Evolutionary conservation across 495 filamentous ascomycete species (phyloP).

Genomic region (Viridothelium virens): DNA sequence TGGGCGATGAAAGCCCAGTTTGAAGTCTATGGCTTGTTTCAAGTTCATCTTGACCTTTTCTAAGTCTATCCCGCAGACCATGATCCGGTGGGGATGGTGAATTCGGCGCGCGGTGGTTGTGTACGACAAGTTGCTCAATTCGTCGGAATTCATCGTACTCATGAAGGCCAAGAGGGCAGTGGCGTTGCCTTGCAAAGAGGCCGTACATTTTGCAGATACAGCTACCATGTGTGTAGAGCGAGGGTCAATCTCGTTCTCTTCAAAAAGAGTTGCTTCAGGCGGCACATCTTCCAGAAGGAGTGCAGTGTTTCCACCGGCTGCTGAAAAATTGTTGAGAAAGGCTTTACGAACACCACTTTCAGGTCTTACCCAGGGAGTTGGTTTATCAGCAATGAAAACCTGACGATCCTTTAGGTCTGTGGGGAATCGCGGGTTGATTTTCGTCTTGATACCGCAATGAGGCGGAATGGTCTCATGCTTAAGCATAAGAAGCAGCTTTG

Average conservation of each 20-base stretch:
- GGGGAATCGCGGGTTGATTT: slow-evolving; percentile 37
- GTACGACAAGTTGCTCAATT: slow-evolving; percentile 57
- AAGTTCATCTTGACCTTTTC: slow-evolving; percentile 34
- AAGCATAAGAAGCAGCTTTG: slow-evolving; percentile 35
- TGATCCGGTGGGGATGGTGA: slow-evolving; percentile 67
- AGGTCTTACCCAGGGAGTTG: slow-evolving; percentile 22
- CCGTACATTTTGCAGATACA: slow-evolving; percentile 46
- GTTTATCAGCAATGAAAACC: slow-evolving; percentile 33
- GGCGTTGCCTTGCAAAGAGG: slow-evolving; percentile 33
- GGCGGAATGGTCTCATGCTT: slow-evolving; percentile 34
- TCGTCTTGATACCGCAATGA: slow-evolving; percentile 33
- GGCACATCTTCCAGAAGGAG: slow-evolving; percentile 52
- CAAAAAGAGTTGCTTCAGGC: too few species aligned
- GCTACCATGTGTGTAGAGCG: slow-evolving; percentile 49
- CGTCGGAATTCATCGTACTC: slow-evolving; percentile 35
- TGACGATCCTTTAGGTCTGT: slow-evolving; percentile 26
- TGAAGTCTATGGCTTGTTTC: not conserved
- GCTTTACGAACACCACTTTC: slow-evolving; percentile 39
- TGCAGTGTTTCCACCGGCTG: slow-evolving; percentile 48
- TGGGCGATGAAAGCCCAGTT: slow-evolving; percentile 29
- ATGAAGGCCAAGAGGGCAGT: slow-evolving; percentile 39
- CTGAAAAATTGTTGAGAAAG: slow-evolving; percentile 64
- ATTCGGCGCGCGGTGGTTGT: slow-evolving; percentile 74
- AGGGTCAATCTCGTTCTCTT: too few species aligned
- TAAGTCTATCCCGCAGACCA: slow-evolving; percentile 47